Evolutionary conservation across 2,329 filamentous ascomycete species (phyloP).

Genomic region (Diaporthe australafricana): DNA sequence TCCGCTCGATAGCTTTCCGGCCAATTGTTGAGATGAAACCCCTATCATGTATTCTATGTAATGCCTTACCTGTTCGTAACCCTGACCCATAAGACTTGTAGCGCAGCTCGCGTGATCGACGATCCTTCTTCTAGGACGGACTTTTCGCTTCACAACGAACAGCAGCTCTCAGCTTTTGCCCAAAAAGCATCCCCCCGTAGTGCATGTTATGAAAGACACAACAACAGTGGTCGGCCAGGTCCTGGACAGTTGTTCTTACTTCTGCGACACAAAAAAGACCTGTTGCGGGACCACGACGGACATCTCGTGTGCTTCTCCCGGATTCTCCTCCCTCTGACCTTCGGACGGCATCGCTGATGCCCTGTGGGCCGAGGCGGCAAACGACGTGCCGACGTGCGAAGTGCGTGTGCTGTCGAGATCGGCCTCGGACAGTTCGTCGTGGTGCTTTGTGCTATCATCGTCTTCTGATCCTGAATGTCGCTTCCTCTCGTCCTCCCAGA

Average conservation of each 20-base stretch:
- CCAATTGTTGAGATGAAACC: neutral
- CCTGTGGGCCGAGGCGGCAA: conserved; percentile 31
- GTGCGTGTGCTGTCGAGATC: conserved; percentile 32
- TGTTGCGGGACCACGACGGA: conserved; percentile 30
- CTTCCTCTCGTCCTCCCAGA: conserved; percentile 43
- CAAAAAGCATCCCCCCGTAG: neutral
- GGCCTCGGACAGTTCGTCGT: conserved; percentile 35
- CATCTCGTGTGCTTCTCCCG: conserved; percentile 32
- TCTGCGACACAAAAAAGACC: neutral
- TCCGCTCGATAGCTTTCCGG: no score
- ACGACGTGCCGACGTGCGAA: conserved; percentile 28
- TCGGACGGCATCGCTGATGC: conserved; percentile 22
- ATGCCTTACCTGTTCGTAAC: neutral
- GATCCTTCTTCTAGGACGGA: neutral
- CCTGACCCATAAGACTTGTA: neutral
- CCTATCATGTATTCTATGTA: neutral
- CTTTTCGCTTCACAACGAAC: neutral
- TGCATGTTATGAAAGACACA: neutral
- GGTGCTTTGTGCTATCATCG: conserved; percentile 22
- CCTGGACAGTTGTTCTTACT: neutral
- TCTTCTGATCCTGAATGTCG: conserved; percentile 3
- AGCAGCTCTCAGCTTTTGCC: neutral
- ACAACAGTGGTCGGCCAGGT: neutral
- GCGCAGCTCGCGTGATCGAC: neutral
- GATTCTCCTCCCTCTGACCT: conserved; percentile 1